These are phyloP conservation scores for Diaporthe nobilis DNA, from an alignment of 2,329 filamentous ascomycete genomes.

Conservation along the genomic window DNA sequence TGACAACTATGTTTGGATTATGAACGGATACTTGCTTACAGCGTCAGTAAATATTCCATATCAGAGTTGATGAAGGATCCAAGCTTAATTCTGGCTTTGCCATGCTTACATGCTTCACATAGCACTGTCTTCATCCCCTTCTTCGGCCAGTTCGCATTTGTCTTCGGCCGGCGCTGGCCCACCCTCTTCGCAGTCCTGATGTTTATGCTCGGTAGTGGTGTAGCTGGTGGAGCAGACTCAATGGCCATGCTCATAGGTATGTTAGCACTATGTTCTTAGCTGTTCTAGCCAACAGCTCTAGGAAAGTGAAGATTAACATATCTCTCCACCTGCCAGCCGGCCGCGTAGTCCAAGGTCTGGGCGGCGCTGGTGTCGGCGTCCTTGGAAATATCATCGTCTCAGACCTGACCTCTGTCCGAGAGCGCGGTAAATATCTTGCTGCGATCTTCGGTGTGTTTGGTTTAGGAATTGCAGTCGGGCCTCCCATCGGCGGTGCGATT, in stretches of 20 bases:
- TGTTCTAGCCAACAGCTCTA: not conserved
- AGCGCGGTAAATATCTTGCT: constrained; percentile 32
- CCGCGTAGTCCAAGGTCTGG: not conserved
- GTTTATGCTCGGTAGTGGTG: constrained; percentile 66
- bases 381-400: constrained; percentile 42
- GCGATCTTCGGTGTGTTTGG: constrained; percentile 44
- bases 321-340: not conserved
- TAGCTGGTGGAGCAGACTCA: constrained; percentile 62
- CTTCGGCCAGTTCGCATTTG: constrained; percentile 63
- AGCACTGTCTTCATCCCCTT: constrained; percentile 60
- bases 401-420: constrained; percentile 44
- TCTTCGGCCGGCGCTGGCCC: constrained; percentile 64
- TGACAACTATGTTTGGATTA: constrained; percentile 48
- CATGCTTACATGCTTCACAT: not conserved
- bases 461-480: constrained; percentile 45
- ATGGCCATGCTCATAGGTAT: constrained; percentile 62
- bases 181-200: constrained; percentile 58
- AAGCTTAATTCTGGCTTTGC: not conserved
- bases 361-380: not conserved
- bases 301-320: not conserved
- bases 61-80: too few species aligned
- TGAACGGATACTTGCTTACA: constrained; percentile 46
- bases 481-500: constrained; percentile 39
- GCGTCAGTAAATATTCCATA: constrained; percentile 23
- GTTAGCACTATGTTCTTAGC: constrained; percentile 46